Base-by-base conservation (phyloP, 2,329 filamentous ascomycete species). In the Penicillium sp. region DNA sequence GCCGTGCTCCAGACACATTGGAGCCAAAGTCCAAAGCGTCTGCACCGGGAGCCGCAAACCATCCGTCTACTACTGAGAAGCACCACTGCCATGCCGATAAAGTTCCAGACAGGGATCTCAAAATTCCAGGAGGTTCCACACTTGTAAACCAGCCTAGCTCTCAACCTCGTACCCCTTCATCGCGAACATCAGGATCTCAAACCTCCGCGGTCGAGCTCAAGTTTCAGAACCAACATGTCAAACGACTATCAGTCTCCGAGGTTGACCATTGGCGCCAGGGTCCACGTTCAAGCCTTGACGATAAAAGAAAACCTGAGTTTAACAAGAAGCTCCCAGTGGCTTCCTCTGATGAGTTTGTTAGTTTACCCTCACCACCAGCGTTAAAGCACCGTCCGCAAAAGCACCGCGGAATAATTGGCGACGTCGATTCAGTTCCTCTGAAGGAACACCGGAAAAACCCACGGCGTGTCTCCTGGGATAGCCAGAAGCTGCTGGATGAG, bases 331-430 rank as follows among this genome's bases (percentile, higher is more conserved):
- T 69, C 64, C 72, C n/a, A 52, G 69, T 69, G 2, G 60, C 62
- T 34, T 48, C 65, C 32, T 50, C 65, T 2, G 68, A 69, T 42
- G 69, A 64, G 9, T 64, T 64, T 24, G 56, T 64, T 42, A 63
- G 62, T 50, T 57, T 75, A 39, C 68, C 71, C 45, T 76, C 74
- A 5, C 74, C 75, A 2, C 75, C 74, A 8, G 67, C 74, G 5
- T 61, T 74, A 55, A 74, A 71, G 47, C 75, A 76, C 53, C 71
- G 74, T 6, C 65, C 72, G 14, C 72, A 75, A 48, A 75, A 75
- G 42, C 71, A 76, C 50, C 67, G 71, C 8, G 71, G 71, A 11
- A 60, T 69, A 32, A 64, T 61, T 22, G 61, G 55, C 11, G 67
- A 71, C 45, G n/a, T 60, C 5, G 63, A 68, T 31, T 55, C 38